Evolutionary conservation across 1,284 basidiomycete species (phyloP), one percentile per base, ranked within the genome.

Genomic region (Inonotus hispidus): DNA sequence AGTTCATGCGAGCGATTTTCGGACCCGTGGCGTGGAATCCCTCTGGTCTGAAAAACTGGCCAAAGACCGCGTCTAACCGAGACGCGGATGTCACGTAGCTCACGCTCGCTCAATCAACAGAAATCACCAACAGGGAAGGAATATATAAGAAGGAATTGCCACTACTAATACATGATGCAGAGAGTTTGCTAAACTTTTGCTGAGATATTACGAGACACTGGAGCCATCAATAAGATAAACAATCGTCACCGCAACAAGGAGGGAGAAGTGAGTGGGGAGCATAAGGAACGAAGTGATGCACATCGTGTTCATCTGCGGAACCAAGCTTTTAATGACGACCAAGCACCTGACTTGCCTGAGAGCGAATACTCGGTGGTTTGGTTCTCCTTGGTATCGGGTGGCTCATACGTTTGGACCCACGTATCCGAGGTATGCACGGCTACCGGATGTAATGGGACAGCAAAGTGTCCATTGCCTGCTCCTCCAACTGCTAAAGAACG

Each of bases 401-500:
- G 49, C 25, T 57, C 35, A 38, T 56, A 53, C 13, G 52, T 41
- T 23, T 46, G 53, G 13, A 53, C 39, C 41, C 47, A 59, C 14
- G 43, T n/a, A 21, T 55, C 49, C 27, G 21, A 23, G 16, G 32
- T 39, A 35, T 56, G 11, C 32, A 29, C 47, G 32, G 21, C 35
- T 53, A 10, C 50, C 39, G 56, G 50, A 3, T 25, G 37, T 29
- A 53, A 47, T 23, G 21, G 27, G 14, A 45, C 23, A 21, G 47
- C 11, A 49, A 60, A 46, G 46, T 41, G 47, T 10, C 50, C 38
- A 32, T n/a, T n/a, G n/a, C 56, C 53, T 54, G 61, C 35, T 4
- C 64, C 62, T 4, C 64, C 62, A 29, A 68, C 56, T 6, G 64
- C 58, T 76, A 85, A 88, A 83, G 64, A 86, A 79, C 68, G 90